Evolutionary conservation across 495 filamentous ascomycete species (phyloP).

Genomic region (Talaromyces nanjingensis): DNA sequence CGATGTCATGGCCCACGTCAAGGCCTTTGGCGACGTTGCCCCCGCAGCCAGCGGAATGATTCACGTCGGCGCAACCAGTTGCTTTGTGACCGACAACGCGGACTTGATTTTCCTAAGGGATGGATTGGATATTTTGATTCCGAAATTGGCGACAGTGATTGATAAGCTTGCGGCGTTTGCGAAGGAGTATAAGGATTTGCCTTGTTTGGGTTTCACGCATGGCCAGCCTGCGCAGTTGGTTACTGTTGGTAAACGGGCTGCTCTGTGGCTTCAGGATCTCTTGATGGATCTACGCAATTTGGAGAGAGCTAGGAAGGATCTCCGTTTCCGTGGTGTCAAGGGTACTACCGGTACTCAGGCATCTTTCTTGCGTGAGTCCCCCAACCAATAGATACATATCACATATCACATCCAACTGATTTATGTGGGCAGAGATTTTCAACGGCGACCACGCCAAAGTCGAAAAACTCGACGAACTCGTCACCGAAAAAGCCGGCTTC

Average conservation of each 20-base stretch:
- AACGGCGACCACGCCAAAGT: constrained; percentile 62
- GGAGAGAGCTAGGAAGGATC: constrained; percentile 61
- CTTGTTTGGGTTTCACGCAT: constrained; percentile 75
- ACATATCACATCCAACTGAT: not conserved
- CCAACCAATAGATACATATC: not conserved
- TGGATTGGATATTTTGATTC: constrained; percentile 67
- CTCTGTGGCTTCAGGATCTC: constrained; percentile 83
- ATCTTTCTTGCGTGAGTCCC: constrained; percentile 51
- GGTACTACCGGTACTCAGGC: constrained; percentile 76
- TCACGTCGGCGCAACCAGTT: constrained; percentile 55
- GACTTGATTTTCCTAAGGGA: constrained; percentile 80
- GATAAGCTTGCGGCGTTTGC: constrained; percentile 74
- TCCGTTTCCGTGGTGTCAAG: constrained; percentile 80
- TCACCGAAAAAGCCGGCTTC: constrained; percentile 85
- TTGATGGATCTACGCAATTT: constrained; percentile 81
- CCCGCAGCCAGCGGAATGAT: constrained; percentile 84
- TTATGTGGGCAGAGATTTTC: constrained; percentile 53
- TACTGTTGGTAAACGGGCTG: constrained; percentile 75
- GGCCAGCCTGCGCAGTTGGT: constrained; percentile 72
- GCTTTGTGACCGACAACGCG: constrained; percentile 76
- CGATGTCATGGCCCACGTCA: constrained; percentile 69
- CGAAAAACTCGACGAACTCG: constrained; percentile 46
- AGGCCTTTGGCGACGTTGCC: constrained; percentile 64
- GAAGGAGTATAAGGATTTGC: constrained; percentile 57
- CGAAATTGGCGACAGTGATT: constrained; percentile 81